phyloP scores from a whole-genome alignment of 2,329 filamentous ascomycete genomes.

The Cucurbitaria berberidis region DNA sequence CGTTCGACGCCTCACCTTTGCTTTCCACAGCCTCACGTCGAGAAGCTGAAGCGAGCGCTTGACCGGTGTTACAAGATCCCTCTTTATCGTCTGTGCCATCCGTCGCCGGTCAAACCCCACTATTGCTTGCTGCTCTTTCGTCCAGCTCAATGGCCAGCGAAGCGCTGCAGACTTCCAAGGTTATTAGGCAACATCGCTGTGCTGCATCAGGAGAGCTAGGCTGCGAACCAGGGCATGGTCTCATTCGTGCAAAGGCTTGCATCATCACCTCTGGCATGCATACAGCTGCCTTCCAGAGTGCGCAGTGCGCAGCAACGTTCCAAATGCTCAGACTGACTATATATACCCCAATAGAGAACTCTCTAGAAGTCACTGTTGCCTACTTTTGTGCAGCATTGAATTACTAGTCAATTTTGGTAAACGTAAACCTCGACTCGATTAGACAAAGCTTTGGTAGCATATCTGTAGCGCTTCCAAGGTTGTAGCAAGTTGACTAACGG shows the following conservation, averaged over 20 bases:
- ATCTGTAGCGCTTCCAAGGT: too few species aligned
- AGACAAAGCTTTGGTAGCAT: too few species aligned
- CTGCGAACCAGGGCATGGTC: conserved; percentile 9
- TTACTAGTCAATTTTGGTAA: too few species aligned
- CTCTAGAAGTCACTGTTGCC: too few species aligned
- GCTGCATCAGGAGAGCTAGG: conserved; percentile 9
- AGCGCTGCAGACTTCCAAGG: conserved; percentile 10
- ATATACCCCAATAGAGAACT: too few species aligned
- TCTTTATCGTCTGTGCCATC: conserved; percentile 21
- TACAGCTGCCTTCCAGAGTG: conserved; percentile 1
- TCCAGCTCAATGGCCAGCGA: conserved; percentile 10
- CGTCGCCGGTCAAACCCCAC: conserved; percentile 31
- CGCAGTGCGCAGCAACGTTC: neutral
- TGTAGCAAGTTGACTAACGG: too few species aligned
- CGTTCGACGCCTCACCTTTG: conserved; percentile 16
- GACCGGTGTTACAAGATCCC: conserved; percentile 35
- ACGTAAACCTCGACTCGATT: too few species aligned
- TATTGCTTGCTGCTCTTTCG: conserved; percentile 4
- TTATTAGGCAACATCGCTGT: conserved; percentile 9
- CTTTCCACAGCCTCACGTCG: conserved; percentile 11
- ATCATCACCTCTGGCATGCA: neutral
- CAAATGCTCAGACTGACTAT: too few species aligned
- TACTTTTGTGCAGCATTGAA: too few species aligned
- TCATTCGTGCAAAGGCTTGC: conserved; percentile 12
- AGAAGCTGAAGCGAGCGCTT: conserved; percentile 14